A percentile compares a stretch with the other conserved stretches of the same genome.
Conservation (phyloP, 202 grass and related monocot genomes). For the Dendrocalamus latiflorus region DNA sequence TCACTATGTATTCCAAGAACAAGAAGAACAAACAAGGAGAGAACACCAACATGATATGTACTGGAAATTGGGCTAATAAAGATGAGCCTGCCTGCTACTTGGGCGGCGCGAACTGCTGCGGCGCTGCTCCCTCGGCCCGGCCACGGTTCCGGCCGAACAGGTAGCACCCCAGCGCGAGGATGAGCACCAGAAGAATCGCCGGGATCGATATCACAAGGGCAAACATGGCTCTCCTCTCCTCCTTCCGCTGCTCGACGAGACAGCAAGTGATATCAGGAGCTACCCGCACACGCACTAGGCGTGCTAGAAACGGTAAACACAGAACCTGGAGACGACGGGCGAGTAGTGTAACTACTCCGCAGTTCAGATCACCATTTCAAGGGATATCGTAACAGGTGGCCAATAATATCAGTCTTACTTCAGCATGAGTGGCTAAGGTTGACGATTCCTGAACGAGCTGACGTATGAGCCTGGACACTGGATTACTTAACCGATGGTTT, state of each 20-base stretch:
- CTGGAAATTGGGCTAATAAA: neutral
- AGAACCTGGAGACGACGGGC: neutral
- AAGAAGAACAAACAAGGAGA: neutral
- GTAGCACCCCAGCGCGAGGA: slow-evolving; percentile 73
- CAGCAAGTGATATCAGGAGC: neutral
- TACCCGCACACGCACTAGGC: neutral
- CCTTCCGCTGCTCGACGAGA: neutral
- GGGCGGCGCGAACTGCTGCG: slow-evolving; percentile 29
- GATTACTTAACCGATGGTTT: no score
- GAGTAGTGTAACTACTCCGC: neutral
- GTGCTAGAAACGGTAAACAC: neutral
- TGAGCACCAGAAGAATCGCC: slow-evolving; percentile 49
- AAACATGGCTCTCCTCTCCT: slow-evolving; percentile 13
- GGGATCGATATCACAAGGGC: slow-evolving; percentile 67
- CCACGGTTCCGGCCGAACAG: slow-evolving; percentile 46
- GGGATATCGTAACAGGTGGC: neutral
- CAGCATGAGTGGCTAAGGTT: neutral
- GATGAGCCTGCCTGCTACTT: slow-evolving; percentile 12
- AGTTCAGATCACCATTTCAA: neutral
- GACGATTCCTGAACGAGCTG: no score
- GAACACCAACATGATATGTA: neutral
- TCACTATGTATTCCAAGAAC: neutral
- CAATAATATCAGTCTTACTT: neutral
- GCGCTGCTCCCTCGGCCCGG: slow-evolving; percentile 25
- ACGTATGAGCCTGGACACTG: no score